Base-by-base conservation (phyloP, 352 stramenopile genomes). In the Nothophytophthora sp. region DNA sequence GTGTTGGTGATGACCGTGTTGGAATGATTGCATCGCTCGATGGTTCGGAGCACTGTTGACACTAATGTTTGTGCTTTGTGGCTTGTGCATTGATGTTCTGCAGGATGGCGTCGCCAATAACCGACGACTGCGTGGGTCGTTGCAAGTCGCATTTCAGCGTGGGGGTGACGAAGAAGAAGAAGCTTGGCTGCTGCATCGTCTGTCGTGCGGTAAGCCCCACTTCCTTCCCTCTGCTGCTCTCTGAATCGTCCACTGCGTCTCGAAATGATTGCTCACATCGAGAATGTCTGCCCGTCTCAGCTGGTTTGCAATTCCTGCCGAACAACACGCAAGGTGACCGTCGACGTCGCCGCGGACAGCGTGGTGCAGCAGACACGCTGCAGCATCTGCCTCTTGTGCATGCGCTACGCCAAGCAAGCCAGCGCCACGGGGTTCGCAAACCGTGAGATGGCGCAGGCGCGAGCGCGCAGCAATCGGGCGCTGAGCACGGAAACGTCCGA, bases 221-320 rank as follows among this genome's bases (percentile, higher is more conserved):
- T n/a, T n/a, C n/a, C n/a, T n/a, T n/a, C n/a, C n/a, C n/a, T n/a
- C n/a, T n/a, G n/a, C n/a, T n/a, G n/a, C n/a, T n/a, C n/a, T n/a
- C n/a, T n/a, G n/a, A n/a, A n/a, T n/a, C n/a, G n/a, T n/a, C n/a
- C n/a, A n/a, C n/a, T n/a, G n/a, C n/a, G n/a, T n/a, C n/a, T n/a
- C n/a, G n/a, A n/a, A n/a, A n/a, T n/a, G n/a, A n/a, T n/a, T n/a
- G n/a, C n/a, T n/a, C n/a, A n/a, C n/a, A n/a, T n/a, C n/a, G n/a
- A n/a, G n/a, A n/a, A n/a, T n/a, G n/a, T n/a, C n/a, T n/a, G n/a
- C n/a, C n/a, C n/a, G n/a, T n/a, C n/a, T n/a, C 8, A 79, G 69
- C 50, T 61, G 20, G 66, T 76, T n/a, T 79, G 69, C 48, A 64
- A 53, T 36, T 63, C 66, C 25, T 79, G 69, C 43, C 55, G 60